phyloP scores from a whole-genome alignment of 2,329 filamentous ascomycete species.

The Fusarium annulatum region DNA sequence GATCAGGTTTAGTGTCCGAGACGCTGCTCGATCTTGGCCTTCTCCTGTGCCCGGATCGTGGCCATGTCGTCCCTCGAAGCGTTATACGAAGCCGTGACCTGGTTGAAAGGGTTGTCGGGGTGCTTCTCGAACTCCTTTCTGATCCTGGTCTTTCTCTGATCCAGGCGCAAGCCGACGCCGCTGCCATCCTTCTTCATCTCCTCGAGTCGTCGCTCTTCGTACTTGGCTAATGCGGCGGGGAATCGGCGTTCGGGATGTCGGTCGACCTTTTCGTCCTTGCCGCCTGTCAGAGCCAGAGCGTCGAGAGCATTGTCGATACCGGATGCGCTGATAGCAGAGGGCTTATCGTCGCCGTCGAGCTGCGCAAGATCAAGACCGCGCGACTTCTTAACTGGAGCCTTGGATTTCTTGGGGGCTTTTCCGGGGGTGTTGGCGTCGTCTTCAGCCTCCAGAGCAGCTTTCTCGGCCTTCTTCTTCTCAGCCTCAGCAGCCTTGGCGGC shows the following conservation, averaged over 20 bases:
- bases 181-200: conserved; percentile 88
- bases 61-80: conserved; percentile 80
- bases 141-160: conserved; percentile 87
- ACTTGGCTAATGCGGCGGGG: conserved; percentile 86
- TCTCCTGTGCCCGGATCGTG: conserved; percentile 73
- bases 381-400: conserved; percentile 75
- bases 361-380: conserved; percentile 79
- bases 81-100: conserved; percentile 81
- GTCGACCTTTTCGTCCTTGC: conserved; percentile 78
- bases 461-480: conserved; percentile 93
- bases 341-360: conserved; percentile 72
- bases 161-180: conserved; percentile 76
- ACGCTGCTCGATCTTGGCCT: conserved; percentile 77
- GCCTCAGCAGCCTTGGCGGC: conserved; percentile 80
- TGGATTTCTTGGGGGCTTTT: conserved; percentile 73
- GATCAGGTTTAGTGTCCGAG: conserved; percentile 56
- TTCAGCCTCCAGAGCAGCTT: conserved; percentile 82
- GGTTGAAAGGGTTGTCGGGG: conserved; percentile 95
- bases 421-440: conserved; percentile 77
- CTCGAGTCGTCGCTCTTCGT: conserved; percentile 80
- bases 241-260: conserved; percentile 88
- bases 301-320: conserved; percentile 96
- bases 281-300: conserved; percentile 74
- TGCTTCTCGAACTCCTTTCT: conserved; percentile 95
- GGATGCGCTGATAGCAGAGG: conserved; percentile 77